These are phyloP conservation scores for Desmodesmus armatus DNA, from an alignment of 139 green algal genomes.

Conservation along the genomic window DNA sequence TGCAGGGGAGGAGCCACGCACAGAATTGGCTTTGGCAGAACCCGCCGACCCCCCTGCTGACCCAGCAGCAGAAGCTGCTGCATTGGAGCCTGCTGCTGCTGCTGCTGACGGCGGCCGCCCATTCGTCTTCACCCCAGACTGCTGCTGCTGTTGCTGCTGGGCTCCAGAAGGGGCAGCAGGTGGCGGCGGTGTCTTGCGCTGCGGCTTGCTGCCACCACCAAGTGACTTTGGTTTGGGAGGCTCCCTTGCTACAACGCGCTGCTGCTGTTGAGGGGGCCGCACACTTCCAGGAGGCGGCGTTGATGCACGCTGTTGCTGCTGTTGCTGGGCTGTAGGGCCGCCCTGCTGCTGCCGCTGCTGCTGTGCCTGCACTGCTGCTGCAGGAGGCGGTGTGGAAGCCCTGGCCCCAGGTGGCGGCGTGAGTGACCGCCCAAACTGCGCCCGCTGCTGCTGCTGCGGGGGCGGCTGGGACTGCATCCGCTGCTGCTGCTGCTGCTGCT, in stretches of 20 bases:
- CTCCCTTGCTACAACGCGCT: conserved; percentile 18
- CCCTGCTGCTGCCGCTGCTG: conserved; percentile 16
- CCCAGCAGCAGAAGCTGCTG: not conserved
- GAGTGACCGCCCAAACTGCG: conserved; percentile 21
- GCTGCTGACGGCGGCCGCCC: not conserved
- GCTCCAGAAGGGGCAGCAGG: conserved; percentile 12
- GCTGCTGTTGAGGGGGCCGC: not conserved
- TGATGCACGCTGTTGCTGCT: conserved; percentile 12
- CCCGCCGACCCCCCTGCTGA: conserved; percentile 6
- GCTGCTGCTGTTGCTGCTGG: not conserved
- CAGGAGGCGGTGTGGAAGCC: conserved; percentile 10
- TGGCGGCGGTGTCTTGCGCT: conserved; percentile 21
- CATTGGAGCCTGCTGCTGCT: conserved; percentile 15
- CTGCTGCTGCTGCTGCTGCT: no score
- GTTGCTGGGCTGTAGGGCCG: not conserved
- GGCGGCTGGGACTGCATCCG: no score
- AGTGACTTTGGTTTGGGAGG: conserved; percentile 30
- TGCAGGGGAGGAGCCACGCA: no score
- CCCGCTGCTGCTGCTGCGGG: not conserved
- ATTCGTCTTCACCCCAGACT: no score
- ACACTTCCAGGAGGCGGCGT: no score
- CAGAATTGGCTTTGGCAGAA: no score
- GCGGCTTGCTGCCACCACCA: not conserved
- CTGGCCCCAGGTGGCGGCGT: conserved; percentile 7
- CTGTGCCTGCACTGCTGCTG: not conserved